These are phyloP conservation scores for Auricularia auricula-judae DNA, from an alignment of 768 basidiomycete species.

Conservation along the genomic window DNA sequence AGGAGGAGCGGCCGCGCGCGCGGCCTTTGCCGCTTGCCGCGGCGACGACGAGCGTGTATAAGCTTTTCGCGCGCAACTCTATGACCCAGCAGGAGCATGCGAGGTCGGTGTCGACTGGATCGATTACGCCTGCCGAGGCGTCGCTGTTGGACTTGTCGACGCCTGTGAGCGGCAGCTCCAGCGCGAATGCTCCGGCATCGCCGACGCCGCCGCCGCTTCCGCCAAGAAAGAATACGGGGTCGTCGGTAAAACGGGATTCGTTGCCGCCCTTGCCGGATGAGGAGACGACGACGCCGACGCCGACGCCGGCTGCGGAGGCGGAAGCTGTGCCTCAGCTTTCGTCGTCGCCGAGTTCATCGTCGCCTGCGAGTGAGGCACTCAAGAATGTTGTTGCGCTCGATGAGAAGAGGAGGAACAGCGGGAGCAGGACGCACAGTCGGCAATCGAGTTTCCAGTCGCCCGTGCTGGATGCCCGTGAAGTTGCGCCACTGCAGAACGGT, in stretches of 20 bases:
- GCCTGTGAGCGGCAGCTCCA: background rate
- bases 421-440: background rate
- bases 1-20: constrained; percentile 27
- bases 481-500: too few relatives aligned
- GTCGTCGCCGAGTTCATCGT: constrained; percentile 17
- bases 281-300: constrained; percentile 19
- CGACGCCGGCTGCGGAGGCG: constrained; percentile 8
- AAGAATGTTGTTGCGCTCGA: constrained; percentile 41
- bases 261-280: constrained; percentile 34
- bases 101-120: background rate
- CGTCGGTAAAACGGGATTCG: background rate
- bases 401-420: constrained; percentile 3
- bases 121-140: background rate
- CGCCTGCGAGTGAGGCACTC: constrained; percentile 42
- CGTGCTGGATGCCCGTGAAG: background rate
- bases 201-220: constrained; percentile 28
- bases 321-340: too few relatives aligned
- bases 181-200: constrained; percentile 10
- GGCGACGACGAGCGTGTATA: constrained; percentile 58
- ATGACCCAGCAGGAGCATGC: constrained; percentile 8
- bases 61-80: constrained; percentile 48
- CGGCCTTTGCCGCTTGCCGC: background rate
- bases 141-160: constrained; percentile 10
- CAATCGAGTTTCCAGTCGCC: background rate
- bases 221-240: constrained; percentile 27